Base-by-base conservation (phyloP, 441 rosid genomes). In the Capsella rubella region DNA sequence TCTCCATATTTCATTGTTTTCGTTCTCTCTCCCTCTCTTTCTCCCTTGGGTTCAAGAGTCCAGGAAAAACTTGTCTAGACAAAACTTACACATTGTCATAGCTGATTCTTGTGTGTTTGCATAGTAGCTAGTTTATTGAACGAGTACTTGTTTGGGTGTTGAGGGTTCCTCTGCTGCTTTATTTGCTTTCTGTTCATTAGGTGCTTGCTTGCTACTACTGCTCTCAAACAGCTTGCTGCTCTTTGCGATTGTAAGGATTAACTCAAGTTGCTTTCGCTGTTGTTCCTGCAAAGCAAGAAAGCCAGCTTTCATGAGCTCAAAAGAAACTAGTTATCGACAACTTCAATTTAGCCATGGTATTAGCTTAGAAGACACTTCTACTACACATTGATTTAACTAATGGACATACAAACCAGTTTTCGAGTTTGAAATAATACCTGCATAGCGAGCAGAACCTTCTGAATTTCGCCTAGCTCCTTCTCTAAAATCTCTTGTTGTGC, bases 381-480 rank as follows among this genome's bases (percentile, higher is more conserved):
- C 42, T 34, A 21, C 25, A 1, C 5, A 47, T 18, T 31, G 45
- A 52, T 60, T 32, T 8, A 62, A 55, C 42, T 31, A 61, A 21
- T 2, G 27, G 6, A 40, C 45, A 62, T 14, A 52, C 52, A 47
- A 6, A 34, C 18, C 6, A 10, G 7, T 39, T 34, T 21, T 64
- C 34, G 6, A 11, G 9, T 60, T 25, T 3, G n/a, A 37, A 34
- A 46, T 35, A 42, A 39, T 76, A 89, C 99, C 96, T 89, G 99
- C 97, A 95, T 92, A 80, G 97, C 97, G 68, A 95, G 81, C 78
- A 95, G 76, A 35, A 95, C 94, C 79, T 89, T 92, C 61, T 92
- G 99, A 81, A 86, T 85, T 83, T 90, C 97, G 58, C 87, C 88
- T 61, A 95, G 87, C 84, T 95, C 97, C 82, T 87, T 90, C 71